Conservation (phyloP, 352 stramenopile genomes). For the Pythium dissotocum region DNA sequence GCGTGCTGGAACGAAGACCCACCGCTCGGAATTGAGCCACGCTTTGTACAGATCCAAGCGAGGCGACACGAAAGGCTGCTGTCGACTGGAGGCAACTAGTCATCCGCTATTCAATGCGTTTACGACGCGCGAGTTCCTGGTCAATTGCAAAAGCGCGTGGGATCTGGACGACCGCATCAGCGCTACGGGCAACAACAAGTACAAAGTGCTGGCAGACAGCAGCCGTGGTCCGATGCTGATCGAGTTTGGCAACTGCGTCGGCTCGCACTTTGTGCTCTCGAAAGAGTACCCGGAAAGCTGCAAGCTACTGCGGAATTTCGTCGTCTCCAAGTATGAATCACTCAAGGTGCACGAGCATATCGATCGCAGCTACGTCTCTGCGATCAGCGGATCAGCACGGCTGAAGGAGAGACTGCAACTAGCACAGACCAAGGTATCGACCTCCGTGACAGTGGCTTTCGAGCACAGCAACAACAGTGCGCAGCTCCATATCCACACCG, state of each 20-base stretch:
- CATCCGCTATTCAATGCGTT: conserved; percentile 42
- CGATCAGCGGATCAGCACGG: conserved; percentile 57
- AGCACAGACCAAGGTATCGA: conserved; percentile 48
- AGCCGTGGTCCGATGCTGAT: conserved; percentile 72
- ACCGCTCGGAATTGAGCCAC: conserved; percentile 37
- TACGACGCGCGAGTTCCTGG: conserved; percentile 48
- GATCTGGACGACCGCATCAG: conserved; percentile 79
- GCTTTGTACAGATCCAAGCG: conserved; percentile 50
- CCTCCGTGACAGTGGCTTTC: neutral
- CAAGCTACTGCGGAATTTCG: conserved; percentile 57
- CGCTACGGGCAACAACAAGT: conserved; percentile 71
- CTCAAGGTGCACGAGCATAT: conserved; percentile 71
- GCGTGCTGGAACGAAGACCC: conserved; percentile 51
- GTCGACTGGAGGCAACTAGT: conserved; percentile 51
- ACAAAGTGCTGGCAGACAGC: conserved; percentile 80
- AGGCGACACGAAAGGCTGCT: conserved; percentile 66
- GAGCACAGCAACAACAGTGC: conserved; percentile 11
- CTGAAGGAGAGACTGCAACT: conserved; percentile 48
- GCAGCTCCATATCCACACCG: neutral
- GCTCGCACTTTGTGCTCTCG: conserved; percentile 60
- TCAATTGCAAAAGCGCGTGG: conserved; percentile 78
- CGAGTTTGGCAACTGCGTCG: conserved; percentile 81
- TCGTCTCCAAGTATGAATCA: conserved; percentile 56
- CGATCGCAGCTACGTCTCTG: conserved; percentile 70
- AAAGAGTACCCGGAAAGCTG: conserved; percentile 57